Conservation (phyloP, 164 flowering plant species). For the Pachysandra terminalis region DNA sequence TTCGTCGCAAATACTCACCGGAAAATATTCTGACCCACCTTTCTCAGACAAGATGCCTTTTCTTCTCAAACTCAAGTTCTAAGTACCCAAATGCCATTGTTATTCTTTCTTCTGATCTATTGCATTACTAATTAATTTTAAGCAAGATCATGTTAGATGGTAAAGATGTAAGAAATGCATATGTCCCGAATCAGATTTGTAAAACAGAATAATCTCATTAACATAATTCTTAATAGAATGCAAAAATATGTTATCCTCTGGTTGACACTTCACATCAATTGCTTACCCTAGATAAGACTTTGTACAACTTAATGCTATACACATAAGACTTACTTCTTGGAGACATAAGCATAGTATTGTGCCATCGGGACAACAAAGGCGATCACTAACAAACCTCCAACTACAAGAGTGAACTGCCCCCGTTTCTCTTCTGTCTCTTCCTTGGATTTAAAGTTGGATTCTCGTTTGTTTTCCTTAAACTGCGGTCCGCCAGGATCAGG, state of each 20-base stretch:
- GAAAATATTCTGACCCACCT: constrained; percentile 76
- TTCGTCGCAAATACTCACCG: constrained; percentile 65
- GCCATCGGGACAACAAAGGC: constrained; percentile 99
- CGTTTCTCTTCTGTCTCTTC: constrained; percentile 98
- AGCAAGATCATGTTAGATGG: too few species aligned
- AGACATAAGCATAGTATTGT: constrained; percentile 95
- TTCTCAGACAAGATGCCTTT: constrained; percentile 58
- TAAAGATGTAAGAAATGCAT: too few species aligned
- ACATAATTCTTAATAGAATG: neutral
- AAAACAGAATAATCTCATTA: neutral
- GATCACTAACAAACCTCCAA: constrained; percentile 92
- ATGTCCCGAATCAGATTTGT: too few species aligned
- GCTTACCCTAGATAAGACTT: constrained; percentile 16
- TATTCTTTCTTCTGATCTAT: neutral
- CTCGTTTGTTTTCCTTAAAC: constrained; percentile 76
- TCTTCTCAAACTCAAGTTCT: constrained; percentile 49
- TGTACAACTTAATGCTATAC: constrained; percentile 11
- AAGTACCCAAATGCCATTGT: constrained; percentile 6
- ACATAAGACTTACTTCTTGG: constrained; percentile 30
- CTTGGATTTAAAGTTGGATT: constrained; percentile 85
- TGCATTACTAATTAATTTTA: neutral
- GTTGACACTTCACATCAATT: constrained; percentile 7
- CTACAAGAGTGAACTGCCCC: constrained; percentile 91
- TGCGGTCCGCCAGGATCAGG: constrained; percentile 94
- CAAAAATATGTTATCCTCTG: constrained; percentile 8